Percentiles rank a stretch among this genome's conserved stretches.
Conservation (phyloP, 345 rosid genomes). For the Cochlearia excelsa region DNA sequence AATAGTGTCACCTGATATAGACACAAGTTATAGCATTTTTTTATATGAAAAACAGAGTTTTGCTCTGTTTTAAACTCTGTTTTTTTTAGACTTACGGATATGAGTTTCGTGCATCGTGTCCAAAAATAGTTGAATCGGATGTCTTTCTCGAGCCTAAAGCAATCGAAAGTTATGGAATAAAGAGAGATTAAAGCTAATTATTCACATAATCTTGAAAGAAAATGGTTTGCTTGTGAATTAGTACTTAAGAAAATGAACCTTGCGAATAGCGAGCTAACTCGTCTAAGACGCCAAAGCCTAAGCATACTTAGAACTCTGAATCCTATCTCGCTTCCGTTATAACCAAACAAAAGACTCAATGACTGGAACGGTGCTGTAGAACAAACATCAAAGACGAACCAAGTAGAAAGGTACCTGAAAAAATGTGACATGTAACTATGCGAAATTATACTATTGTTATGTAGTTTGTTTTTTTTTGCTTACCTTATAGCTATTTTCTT, state of each 20-base stretch:
- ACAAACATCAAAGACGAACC: constrained; percentile 87
- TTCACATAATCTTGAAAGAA: background rate
- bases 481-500: constrained; percentile 80
- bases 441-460: background rate
- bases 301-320: constrained; percentile 85
- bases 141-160: constrained; percentile 88
- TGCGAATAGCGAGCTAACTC: constrained; percentile 94
- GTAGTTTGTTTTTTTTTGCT: background rate
- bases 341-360: constrained; percentile 58
- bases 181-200: constrained; percentile 25
- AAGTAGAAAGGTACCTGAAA: constrained; percentile 67
- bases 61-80: constrained; percentile 14
- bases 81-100: constrained; percentile 53
- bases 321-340: constrained; percentile 62
- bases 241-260: constrained; percentile 46
- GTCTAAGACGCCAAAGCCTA: constrained; percentile 93
- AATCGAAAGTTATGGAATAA: constrained; percentile 18
- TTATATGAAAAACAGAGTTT: constrained; percentile 9
- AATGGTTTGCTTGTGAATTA: constrained; percentile 23
- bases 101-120: constrained; percentile 86
- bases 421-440: constrained; percentile 1
- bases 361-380: constrained; percentile 88
- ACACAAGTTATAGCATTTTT: constrained; percentile 13
- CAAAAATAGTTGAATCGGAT: constrained; percentile 96
- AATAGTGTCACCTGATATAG: constrained; percentile 74